Evolutionary conservation across 2,329 filamentous ascomycete species (phyloP), one percentile per base, ranked within the genome.

Genomic region (Didymella sp.): DNA sequence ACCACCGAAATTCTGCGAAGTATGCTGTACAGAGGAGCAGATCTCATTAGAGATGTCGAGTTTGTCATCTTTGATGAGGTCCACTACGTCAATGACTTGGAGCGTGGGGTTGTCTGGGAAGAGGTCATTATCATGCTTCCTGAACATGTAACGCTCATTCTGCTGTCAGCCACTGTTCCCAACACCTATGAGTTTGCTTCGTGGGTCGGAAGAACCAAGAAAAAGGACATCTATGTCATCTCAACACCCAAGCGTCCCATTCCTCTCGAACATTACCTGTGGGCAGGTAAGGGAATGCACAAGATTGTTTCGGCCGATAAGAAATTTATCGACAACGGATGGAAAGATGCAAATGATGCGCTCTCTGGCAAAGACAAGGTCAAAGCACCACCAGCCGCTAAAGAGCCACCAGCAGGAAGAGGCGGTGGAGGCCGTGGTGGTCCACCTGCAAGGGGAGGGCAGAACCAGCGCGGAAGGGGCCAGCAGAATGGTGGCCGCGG

Each of bases 51-150:
- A 66, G 95, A 99, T 72, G 95, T 99, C 8, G 95, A 99, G 66
- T 99, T 96, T 74, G 95, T 99, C 66, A 97, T 99, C 45, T 99
- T 99, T 61, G 95, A 99, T 70, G 95, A 99, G 77, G 95, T 99
- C 2, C 95, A 99, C 77, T 99, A 99, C 73, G 94, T 99, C 63
- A 99, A 98, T 72, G 95, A 99, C 74, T 84, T 90, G 24, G 95
- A 98, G 75, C 86, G 95, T 77, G 95, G 95, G 70, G 95, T 99
- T 6, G 95, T 99, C 0, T 99, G 95, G 95, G 95, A 99, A 77
- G 95, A 99, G 77, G 95, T 99, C 69, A 99, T 99, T 71, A 99
- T 99, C 70, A 98, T 99, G 95, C 83, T 99, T 52, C 95, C 95
- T 0, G 93, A 96, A 73, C 95, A 99, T 77, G 92, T 99, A 35